Base-by-base conservation (phyloP, 2,329 filamentous ascomycete genomes). In the Colletotrichum sp. region DNA sequence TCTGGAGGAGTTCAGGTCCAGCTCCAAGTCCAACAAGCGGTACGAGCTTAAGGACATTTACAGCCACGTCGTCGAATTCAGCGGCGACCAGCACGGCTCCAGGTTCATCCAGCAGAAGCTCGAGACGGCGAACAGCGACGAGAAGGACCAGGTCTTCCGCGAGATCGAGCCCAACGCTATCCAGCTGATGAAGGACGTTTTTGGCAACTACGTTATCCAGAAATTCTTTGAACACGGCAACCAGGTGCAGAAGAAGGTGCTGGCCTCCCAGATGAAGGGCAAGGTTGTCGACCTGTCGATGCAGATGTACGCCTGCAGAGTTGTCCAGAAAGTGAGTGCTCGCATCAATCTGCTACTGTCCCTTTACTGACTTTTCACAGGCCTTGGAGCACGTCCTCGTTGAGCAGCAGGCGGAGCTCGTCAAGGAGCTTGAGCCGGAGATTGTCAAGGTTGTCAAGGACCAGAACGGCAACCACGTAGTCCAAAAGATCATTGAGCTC, bases 141-240 rank as follows among this genome's bases (percentile, higher is more conserved):
- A 98, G 82, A 98, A 98, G 85, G 95, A 98, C 36, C 93, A 93
- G 72, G 91, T 98, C 1, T 98, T 98, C 87, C 89, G 90, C 1
- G 97, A 98, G 84, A 95, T 99, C 61, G 91, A 94, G 79, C 91
- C 93, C 1, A 97, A 99, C 79, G 92, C 94, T 2, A 85, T 98
- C 34, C 95, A 96, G 81, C 87, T 99, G 64, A 98, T 98, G 95
- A 96, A 94, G 61, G 97, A 98, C 83, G 94, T 98, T 0, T 99
- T 98, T 82, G 97, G 97, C 70, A 99, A 99, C 84, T 99, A 98
- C 82, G 97, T 99, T 44, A 96, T 98, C 52, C 97, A 99, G 82
- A 98, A 98, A 83, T 93, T 98, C 82, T 98, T 98, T 77, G 96
- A 98, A 83, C 95, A 98, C 83, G 96, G 97, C 52, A 98, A 95